Conservation (phyloP, 108 stramenopile species). For the Nitzschia sp. region DNA sequence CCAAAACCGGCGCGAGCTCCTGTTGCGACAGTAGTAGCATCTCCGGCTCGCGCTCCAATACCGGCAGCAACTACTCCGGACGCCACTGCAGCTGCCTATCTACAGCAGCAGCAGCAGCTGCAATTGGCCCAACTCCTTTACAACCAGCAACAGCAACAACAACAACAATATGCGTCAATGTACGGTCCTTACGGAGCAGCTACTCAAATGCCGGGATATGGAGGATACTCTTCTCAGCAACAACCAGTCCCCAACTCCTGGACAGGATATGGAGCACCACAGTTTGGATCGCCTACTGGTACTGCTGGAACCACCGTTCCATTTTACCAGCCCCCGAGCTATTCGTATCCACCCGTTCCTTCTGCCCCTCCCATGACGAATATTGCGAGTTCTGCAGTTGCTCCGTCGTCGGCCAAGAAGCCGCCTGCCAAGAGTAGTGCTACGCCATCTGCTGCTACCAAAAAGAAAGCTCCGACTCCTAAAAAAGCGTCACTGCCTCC, state of each 20-base stretch:
- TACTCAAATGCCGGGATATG: too few relatives aligned
- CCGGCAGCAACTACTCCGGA: neutral
- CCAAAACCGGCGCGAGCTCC: neutral
- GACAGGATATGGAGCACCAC: neutral
- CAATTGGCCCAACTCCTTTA: too few relatives aligned
- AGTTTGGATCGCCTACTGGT: neutral
- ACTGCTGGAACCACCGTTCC: neutral
- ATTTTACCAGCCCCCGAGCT: neutral
- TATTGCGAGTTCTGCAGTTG: too few relatives aligned
- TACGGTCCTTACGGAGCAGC: neutral
- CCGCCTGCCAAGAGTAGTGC: neutral
- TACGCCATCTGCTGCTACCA: neutral
- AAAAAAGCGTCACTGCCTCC: neutral
- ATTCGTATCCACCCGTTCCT: neutral
- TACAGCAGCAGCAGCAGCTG: too few relatives aligned
- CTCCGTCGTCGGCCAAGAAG: too few relatives aligned
- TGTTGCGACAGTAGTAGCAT: neutral
- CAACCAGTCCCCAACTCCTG: neutral
- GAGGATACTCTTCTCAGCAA: too few relatives aligned
- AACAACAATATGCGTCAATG: neutral
- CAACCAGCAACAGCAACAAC: too few relatives aligned
- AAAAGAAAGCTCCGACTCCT: neutral
- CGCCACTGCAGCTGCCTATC: neutral
- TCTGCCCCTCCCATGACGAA: neutral
- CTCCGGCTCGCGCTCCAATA: too few relatives aligned